Conservation (phyloP, 2,329 filamentous ascomycete genomes). For the Curvularia verruculosa region DNA sequence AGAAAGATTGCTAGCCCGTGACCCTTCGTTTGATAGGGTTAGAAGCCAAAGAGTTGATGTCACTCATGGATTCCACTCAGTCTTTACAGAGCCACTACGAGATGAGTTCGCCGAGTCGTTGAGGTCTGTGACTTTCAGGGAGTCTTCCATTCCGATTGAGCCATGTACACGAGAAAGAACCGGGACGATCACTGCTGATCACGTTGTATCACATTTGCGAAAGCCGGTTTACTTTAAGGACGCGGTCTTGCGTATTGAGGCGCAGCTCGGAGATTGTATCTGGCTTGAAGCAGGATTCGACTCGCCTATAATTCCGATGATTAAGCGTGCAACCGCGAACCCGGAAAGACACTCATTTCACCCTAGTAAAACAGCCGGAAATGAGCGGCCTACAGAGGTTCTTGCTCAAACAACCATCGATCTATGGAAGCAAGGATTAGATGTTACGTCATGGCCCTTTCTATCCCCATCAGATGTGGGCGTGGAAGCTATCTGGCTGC, state of each 20-base stretch:
- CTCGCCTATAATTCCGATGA: conserved; percentile 39
- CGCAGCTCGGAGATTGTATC: conserved; percentile 26
- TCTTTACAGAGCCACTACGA: conserved; percentile 37
- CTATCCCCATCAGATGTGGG: conserved; percentile 40
- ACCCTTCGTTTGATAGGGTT: conserved; percentile 4
- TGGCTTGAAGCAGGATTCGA: conserved; percentile 34
- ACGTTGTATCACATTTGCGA: conserved; percentile 48
- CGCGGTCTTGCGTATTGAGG: conserved; percentile 50
- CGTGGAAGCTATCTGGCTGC: conserved; percentile 29
- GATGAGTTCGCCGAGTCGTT: conserved; percentile 14
- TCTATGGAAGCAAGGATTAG: conserved; percentile 53
- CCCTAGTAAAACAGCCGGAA: conserved; percentile 13
- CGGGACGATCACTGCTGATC: background rate
- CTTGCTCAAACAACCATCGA: conserved; percentile 36
- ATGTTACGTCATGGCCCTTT: conserved; percentile 50
- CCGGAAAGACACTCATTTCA: conserved; percentile 9
- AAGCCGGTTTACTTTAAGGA: conserved; percentile 55
- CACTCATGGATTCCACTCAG: conserved; percentile 40
- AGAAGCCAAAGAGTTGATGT: conserved; percentile 33
- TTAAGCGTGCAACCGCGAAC: conserved; percentile 28
- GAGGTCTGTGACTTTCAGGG: conserved; percentile 3
- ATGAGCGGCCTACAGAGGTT: conserved; percentile 8
- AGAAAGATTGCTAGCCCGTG: conserved; percentile 16
- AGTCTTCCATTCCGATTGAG: conserved; percentile 13
- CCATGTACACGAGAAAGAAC: conserved; percentile 4